Percentiles rank a stretch among this genome's conserved stretches.
Conservation (phyloP, 2,329 filamentous ascomycete species). For the Hymenoscyphus infarciens region DNA sequence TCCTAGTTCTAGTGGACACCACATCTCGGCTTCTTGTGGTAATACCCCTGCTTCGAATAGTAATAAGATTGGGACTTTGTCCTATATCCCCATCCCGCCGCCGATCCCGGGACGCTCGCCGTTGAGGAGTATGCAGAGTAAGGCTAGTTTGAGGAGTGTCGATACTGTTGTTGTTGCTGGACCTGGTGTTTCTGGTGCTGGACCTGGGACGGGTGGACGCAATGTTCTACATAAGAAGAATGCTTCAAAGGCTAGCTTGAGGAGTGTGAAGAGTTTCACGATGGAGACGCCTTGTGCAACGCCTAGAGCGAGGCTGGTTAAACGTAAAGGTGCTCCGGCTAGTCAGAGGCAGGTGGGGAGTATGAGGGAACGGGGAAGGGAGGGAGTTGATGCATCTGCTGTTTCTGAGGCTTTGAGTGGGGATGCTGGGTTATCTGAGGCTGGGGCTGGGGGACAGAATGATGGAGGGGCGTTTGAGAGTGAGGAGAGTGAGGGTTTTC, state of each 20-base stretch:
- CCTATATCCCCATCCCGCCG: conserved; percentile 24
- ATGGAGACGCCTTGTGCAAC: conserved; percentile 22
- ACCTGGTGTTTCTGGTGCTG: too few species aligned
- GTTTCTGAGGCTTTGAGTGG: not conserved
- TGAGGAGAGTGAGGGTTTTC: conserved; percentile 21
- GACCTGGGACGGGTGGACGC: conserved; percentile 5
- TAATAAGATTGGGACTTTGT: not conserved
- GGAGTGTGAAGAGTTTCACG: conserved; percentile 25
- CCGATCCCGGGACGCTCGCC: conserved; percentile 24
- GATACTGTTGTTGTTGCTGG: conserved; percentile 18
- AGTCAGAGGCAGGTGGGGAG: conserved; percentile 21
- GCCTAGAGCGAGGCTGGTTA: conserved; percentile 26
- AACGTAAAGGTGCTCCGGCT: conserved; percentile 20
- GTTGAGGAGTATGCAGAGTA: conserved; percentile 24
- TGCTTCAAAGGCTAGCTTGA: conserved; percentile 25
- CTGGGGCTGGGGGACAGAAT: not conserved
- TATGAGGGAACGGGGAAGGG: too few species aligned
- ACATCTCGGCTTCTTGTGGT: not conserved
- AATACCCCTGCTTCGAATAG: not conserved
- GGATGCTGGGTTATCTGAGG: not conserved
- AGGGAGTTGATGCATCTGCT: conserved; percentile 18
- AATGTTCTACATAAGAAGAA: conserved; percentile 29
- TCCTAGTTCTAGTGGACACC: not conserved
- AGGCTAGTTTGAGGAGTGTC: conserved; percentile 22
- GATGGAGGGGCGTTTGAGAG: not conserved